phyloP scores from a whole-genome alignment of 1,139 yeast genomes.

The Scheffersomyces illinoinensis region DNA sequence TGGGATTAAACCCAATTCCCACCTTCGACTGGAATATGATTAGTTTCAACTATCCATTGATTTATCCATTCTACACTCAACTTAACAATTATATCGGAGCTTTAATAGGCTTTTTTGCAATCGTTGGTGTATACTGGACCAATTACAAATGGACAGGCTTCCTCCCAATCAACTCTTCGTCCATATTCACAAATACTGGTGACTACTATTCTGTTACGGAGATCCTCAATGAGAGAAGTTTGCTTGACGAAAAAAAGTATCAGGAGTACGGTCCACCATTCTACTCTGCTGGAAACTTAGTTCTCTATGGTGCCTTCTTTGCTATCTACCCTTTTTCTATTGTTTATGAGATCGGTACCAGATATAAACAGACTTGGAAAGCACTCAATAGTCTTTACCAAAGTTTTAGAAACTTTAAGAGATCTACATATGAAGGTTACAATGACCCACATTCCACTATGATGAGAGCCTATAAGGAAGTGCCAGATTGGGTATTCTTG shows the following conservation, averaged over 20 bases:
- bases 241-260: conserved; percentile 28
- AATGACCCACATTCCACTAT: conserved; percentile 15
- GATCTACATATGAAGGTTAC: conserved; percentile 14
- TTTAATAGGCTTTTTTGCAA: conserved; percentile 32
- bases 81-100: conserved; percentile 40
- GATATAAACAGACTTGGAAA: conserved; percentile 6
- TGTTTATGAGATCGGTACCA: conserved; percentile 5
- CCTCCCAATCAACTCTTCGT: conserved; percentile 41
- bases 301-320: conserved; percentile 43
- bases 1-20: conserved; percentile 20
- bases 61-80: conserved; percentile 33
- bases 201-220: conserved; percentile 32
- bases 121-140: conserved; percentile 33
- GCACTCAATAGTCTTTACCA: conserved; percentile 9
- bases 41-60: conserved; percentile 11
- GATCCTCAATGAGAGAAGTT: conserved; percentile 4
- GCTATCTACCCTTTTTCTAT: conserved; percentile 46
- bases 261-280: conserved; percentile 41
- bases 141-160: conserved; percentile 43
- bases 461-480: conserved; percentile 18
- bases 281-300: conserved; percentile 44
- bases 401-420: conserved; percentile 6
- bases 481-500: conserved; percentile 17
- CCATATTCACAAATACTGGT: conserved; percentile 37
- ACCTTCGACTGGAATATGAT: conserved; percentile 20